Evolutionary conservation across 441 rosid species (phyloP).

Genomic region (Brassica balearica): DNA sequence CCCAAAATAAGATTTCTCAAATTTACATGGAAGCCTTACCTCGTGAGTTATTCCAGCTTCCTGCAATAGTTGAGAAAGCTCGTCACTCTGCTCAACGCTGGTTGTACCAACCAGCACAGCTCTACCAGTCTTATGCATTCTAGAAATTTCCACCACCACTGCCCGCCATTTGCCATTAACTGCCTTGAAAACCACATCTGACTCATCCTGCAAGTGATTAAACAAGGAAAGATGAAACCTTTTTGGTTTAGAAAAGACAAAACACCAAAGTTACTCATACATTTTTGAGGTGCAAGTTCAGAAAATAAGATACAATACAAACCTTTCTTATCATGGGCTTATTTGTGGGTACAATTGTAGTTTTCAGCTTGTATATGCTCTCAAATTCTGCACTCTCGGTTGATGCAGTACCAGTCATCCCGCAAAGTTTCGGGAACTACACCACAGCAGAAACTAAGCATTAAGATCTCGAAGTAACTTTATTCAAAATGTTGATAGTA

Average conservation of each 20-base stretch:
- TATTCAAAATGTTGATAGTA: slow-evolving; percentile 33
- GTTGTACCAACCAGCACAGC: slow-evolving; percentile 99
- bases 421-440: slow-evolving; percentile 97
- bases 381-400: slow-evolving; percentile 97
- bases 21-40: slow-evolving; percentile 52
- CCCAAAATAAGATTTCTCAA: slow-evolving; percentile 6
- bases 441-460: slow-evolving; percentile 14
- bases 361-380: slow-evolving; percentile 98
- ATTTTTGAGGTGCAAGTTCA: slow-evolving; percentile 18
- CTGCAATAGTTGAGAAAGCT: slow-evolving; percentile 76
- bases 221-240: slow-evolving; percentile 15
- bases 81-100: slow-evolving; percentile 98
- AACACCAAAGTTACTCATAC: slow-evolving; percentile 24
- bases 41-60: slow-evolving; percentile 93
- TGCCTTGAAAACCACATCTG: slow-evolving; percentile 97
- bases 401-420: slow-evolving; percentile 99
- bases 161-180: slow-evolving; percentile 93
- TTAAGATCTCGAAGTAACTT: slow-evolving; percentile 16
- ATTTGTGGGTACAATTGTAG: slow-evolving; percentile 95
- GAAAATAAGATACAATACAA: slow-evolving; percentile 36
- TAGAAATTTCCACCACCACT: slow-evolving; percentile 92
- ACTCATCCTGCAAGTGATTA: slow-evolving; percentile 79
- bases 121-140: slow-evolving; percentile 93
- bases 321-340: slow-evolving; percentile 98
- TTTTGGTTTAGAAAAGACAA: slow-evolving; percentile 8